These are phyloP conservation scores for Kodamaea plutei DNA, from an alignment of 1,139 yeast species.

Conservation along the genomic window DNA sequence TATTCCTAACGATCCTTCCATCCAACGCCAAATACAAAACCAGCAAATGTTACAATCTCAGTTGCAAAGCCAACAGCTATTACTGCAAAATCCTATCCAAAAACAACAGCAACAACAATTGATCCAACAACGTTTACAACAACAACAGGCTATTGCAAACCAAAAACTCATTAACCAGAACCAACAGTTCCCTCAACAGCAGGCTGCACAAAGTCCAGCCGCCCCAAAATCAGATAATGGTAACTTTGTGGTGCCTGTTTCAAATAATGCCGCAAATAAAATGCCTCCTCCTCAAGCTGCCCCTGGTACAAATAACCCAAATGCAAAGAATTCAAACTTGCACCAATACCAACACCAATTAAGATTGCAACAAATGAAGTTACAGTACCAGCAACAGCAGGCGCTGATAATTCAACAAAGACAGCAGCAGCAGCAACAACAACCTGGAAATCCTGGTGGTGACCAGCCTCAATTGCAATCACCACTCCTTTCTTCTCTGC, in stretches of 20 bases:
- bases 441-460: too few relatives aligned
- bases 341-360: conserved; percentile 18
- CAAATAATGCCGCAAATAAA: conserved; percentile 15
- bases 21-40: too few relatives aligned
- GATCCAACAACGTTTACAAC: too few relatives aligned
- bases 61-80: too few relatives aligned
- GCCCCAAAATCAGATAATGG: too few relatives aligned
- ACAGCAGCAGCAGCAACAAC: conserved; percentile 6
- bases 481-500: conserved; percentile 5
- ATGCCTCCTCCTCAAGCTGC: conserved; percentile 19
- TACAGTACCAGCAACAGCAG: conserved; percentile 19
- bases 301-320: conserved; percentile 3
- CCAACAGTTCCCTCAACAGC: conserved; percentile 5
- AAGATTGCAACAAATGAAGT: conserved; percentile 16
- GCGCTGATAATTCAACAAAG: background rate
- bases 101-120: too few relatives aligned
- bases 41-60: conserved; percentile 1
- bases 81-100: too few relatives aligned
- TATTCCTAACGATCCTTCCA: too few relatives aligned
- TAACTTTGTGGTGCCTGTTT: conserved; percentile 16
- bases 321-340: conserved; percentile 9
- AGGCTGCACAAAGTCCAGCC: conserved; percentile 10
- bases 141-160: too few relatives aligned
- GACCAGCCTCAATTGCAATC: conserved; percentile 6
- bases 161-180: too few relatives aligned